Evolutionary conservation across 768 basidiomycete genomes (phyloP), one percentile per base, ranked within the genome.

Genomic region (Suillus americanus): DNA sequence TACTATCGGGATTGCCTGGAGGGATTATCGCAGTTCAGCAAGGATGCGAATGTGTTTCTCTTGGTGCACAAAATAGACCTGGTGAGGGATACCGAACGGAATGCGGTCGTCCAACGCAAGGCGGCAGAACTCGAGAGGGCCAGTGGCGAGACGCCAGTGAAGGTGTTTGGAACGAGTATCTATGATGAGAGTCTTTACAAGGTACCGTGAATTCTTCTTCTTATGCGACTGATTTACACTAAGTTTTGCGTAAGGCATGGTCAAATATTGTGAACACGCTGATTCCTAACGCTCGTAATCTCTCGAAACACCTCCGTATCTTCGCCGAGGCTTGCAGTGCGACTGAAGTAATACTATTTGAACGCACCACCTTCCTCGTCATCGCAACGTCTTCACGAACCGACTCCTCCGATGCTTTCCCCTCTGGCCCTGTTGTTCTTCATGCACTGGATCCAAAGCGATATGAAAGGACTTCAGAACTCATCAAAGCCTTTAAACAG

Each of bases 31-130:
- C 86, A 89, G 71, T 89, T 85, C 72, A 92, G 91, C 75, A 88
- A 89, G 14, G 90, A 92, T 9, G 95, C 95, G 6, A 86, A 82
- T 13, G 88, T 98, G 2, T 98, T 97, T 77, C 81, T 98, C 43
- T 83, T 98, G 3, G 85, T 99, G 51, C 97, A 99, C 79, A 99
- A 99, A 84, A 98, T 99, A 95, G 97, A 99, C 76, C 82, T 99
- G 33, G 91, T 92, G 60, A 79, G 88, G 65, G 85, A 86, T 63
- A 64, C 66, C 2, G 85, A 88, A 55, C 85, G 82, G 65, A 76
- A 78, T 35, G 79, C 77, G 48, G 79, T 85, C 12, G 90, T 95
- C 67, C 85, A 87, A 59, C 86, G 86, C 78, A 92, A 91, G 79
- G 84, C 81, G 65, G 82, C 82, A 65, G 95, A 96, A 69, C 76